Conservation (phyloP, 306 rosid genomes). For the Vachellia collinsii region DNA sequence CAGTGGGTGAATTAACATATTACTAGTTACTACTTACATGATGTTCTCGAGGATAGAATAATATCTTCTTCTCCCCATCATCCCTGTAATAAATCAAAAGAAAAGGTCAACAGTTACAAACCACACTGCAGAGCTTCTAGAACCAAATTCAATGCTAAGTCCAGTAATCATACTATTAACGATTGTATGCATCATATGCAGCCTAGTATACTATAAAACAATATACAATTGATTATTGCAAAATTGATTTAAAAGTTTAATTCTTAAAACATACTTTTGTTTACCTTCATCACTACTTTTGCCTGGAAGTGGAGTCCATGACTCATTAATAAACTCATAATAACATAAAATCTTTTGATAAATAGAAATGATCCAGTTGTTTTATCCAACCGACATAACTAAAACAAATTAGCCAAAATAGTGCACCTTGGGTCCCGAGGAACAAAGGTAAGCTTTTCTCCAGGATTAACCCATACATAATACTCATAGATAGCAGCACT, state of each 20-base stretch:
- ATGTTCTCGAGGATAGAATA: slow-evolving; percentile 84
- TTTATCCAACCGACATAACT: slow-evolving; percentile 19
- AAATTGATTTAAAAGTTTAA: slow-evolving; percentile 16
- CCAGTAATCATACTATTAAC: slow-evolving; percentile 7
- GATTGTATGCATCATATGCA: slow-evolving; percentile 15
- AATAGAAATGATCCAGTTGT: neutral
- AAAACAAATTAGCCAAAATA: slow-evolving; percentile 29
- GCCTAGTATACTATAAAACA: slow-evolving; percentile 9
- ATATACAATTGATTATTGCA: slow-evolving; percentile 23
- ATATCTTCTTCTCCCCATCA: slow-evolving; percentile 60
- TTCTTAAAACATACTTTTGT: slow-evolving; percentile 23
- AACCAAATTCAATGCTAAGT: slow-evolving; percentile 25
- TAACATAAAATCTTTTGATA: neutral
- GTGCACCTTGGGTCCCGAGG: slow-evolving; percentile 83
- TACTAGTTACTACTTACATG: slow-evolving; percentile 76
- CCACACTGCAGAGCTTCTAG: slow-evolving; percentile 18
- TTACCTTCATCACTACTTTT: slow-evolving; percentile 15
- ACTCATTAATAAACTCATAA: slow-evolving; percentile 11
- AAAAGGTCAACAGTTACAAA: slow-evolving; percentile 38
- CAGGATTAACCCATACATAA: slow-evolving; percentile 76
- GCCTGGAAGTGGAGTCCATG: slow-evolving; percentile 13
- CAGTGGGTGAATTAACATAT: slow-evolving; percentile 16
- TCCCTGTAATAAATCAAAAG: slow-evolving; percentile 56
- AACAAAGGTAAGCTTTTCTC: slow-evolving; percentile 74
- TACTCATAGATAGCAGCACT: slow-evolving; percentile 62